Evolutionary conservation across 352 stramenopile genomes (phyloP).

Genomic region (Thalassiosira tumida): DNA sequence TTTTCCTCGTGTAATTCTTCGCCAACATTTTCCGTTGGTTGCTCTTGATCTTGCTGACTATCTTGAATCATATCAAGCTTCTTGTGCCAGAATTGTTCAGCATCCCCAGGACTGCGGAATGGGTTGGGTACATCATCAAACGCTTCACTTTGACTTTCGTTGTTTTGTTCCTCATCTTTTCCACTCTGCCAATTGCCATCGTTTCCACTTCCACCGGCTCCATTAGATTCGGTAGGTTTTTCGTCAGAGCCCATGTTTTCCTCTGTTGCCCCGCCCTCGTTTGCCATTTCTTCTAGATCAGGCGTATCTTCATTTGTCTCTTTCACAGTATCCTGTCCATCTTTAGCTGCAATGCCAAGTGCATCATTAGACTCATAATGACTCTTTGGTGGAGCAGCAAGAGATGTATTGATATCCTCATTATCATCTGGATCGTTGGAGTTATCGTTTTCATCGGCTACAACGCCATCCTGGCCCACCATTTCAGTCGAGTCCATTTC

Average conservation of each 20-base stretch:
- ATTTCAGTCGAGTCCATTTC: conserved; percentile 88
- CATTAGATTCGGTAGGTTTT: conserved; percentile 81
- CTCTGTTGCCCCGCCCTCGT: conserved; percentile 73
- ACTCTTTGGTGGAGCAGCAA: conserved; percentile 66
- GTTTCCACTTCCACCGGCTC: conserved; percentile 71
- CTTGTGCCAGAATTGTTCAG: conserved; percentile 97
- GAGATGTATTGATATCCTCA: conserved; percentile 62
- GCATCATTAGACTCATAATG: conserved; percentile 76
- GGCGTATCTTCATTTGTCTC: conserved; percentile 80
- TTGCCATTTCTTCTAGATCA: conserved; percentile 76
- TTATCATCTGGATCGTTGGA: conserved; percentile 77
- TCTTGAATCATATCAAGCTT: conserved; percentile 94
- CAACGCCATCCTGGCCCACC: conserved; percentile 85
- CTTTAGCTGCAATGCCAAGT: conserved; percentile 82
- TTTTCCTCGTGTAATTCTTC: conserved; percentile 79
- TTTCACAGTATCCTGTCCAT: conserved; percentile 83
- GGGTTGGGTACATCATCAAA: conserved; percentile 92
- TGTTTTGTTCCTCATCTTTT: conserved; percentile 71
- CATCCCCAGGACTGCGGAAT: conserved; percentile 95
- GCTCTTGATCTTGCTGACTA: conserved; percentile 82
- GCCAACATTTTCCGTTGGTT: conserved; percentile 55
- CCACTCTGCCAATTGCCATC: conserved; percentile 80
- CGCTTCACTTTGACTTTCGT: conserved; percentile 54
- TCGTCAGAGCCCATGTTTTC: conserved; percentile 69
- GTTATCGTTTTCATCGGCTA: conserved; percentile 89